Percentiles rank a stretch among this genome's conserved stretches.
phyloP scores from a whole-genome alignment of 2,329 filamentous ascomycete species.

The Cryphonectria radicalis region DNA sequence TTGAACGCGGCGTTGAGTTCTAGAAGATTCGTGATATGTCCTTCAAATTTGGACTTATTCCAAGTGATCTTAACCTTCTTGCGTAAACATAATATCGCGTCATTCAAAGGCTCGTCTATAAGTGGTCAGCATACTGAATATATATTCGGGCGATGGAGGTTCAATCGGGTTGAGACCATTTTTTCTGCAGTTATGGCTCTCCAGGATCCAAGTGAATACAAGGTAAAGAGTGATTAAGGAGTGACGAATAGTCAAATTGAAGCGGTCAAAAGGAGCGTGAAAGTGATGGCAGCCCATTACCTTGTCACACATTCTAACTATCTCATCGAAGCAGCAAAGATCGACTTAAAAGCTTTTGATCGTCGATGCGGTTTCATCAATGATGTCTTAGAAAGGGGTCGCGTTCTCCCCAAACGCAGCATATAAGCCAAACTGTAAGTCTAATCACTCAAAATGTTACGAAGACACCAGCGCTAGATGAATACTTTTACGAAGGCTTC shows the following conservation, averaged over 20 bases:
- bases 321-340: slow-evolving; percentile 8
- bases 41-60: slow-evolving; percentile 10
- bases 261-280: not conserved
- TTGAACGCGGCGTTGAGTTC: slow-evolving; percentile 9
- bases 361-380: slow-evolving; percentile 3
- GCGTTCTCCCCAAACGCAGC: not conserved
- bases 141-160: not conserved
- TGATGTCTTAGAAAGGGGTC: not conserved
- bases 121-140: not conserved
- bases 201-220: no score
- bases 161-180: not conserved
- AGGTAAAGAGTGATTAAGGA: no score
- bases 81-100: slow-evolving; percentile 5
- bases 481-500: no score
- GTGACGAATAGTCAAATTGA: not conserved
- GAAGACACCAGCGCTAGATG: no score
- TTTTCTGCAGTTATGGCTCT: not conserved
- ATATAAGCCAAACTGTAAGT: not conserved
- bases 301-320: not conserved
- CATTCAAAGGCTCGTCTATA: slow-evolving; percentile 18
- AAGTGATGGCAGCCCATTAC: not conserved
- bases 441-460: not conserved
- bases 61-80: slow-evolving; percentile 10
- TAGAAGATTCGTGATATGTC: slow-evolving; percentile 6
- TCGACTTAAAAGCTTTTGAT: not conserved